Conservation (phyloP, 495 filamentous ascomycete species). For the Pseudevernia furfuracea region DNA sequence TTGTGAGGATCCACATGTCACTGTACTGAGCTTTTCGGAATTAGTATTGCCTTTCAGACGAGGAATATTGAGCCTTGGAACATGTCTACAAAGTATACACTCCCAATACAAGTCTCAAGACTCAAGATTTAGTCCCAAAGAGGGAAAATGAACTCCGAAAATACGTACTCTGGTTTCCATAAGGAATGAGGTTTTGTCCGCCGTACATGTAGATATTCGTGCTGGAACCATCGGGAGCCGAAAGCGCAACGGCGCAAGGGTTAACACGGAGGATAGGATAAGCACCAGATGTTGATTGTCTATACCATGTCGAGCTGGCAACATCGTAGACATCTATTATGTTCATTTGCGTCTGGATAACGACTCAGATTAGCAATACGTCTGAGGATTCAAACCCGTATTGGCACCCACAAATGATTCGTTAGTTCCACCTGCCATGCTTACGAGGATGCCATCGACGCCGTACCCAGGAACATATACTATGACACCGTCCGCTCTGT, state of each 20-base stretch:
- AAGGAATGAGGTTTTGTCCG: constrained; percentile 61
- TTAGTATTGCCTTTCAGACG: too few relatives aligned
- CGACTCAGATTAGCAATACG: constrained; percentile 9
- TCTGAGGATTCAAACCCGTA: too few relatives aligned
- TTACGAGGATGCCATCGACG: constrained; percentile 58
- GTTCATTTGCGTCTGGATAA: constrained; percentile 54
- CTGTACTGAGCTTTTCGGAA: constrained; percentile 61
- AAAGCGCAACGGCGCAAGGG: constrained; percentile 62
- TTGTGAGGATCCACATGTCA: constrained; percentile 72
- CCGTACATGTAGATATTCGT: constrained; percentile 73
- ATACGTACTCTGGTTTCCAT: constrained; percentile 48
- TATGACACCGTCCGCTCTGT: constrained; percentile 62
- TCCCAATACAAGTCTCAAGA: too few relatives aligned
- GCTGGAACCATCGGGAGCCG: constrained; percentile 60
- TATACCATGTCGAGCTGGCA: constrained; percentile 68
- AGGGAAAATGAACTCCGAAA: too few relatives aligned
- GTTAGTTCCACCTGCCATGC: constrained; percentile 59
- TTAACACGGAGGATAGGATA: constrained; percentile 61
- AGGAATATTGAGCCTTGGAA: too few relatives aligned
- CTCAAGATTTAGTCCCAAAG: too few relatives aligned
- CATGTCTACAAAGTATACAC: too few relatives aligned
- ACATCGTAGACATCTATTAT: constrained; percentile 71
- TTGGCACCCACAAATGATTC: constrained; percentile 44
- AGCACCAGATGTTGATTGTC: constrained; percentile 58
- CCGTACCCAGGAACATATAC: constrained; percentile 69